phyloP scores from a whole-genome alignment of 257 asterid species.

The Fraxinus pennsylvanica region DNA sequence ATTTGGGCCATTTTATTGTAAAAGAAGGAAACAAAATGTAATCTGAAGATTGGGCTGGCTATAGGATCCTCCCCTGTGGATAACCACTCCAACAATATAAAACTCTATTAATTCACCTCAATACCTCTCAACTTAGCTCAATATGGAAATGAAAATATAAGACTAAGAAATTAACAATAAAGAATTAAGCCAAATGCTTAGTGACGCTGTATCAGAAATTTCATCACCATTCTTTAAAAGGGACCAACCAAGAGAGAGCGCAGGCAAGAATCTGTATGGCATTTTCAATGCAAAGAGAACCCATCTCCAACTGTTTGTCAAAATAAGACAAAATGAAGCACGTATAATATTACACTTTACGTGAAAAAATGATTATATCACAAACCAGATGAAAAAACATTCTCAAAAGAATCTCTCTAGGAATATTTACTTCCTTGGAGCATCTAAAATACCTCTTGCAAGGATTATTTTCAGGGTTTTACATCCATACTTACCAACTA shows the following conservation, averaged over 20 bases:
- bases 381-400: neutral
- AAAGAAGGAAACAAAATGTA: too few species aligned
- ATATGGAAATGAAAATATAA: neutral
- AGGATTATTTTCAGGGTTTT: neutral
- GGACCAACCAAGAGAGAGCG: neutral
- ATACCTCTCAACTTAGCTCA: conserved; percentile 6
- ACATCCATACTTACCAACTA: neutral
- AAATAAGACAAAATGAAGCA: neutral
- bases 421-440: neutral
- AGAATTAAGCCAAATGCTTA: conserved; percentile 5
- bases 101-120: neutral
- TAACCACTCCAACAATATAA: neutral
- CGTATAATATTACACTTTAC: neutral
- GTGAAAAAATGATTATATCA: neutral
- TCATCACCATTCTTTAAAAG: neutral
- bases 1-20: neutral
- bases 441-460: conserved; percentile 10
- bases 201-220: neutral
- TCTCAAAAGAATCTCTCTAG: neutral
- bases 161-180: neutral
- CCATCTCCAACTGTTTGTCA: neutral
- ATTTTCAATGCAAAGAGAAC: neutral
- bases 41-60: too few species aligned
- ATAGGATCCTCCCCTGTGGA: neutral
- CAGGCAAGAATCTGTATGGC: neutral